A percentile compares a stretch with the other conserved stretches of the same genome.
Evolutionary conservation across 257 asterid species (phyloP).

Genomic region (Solanum tacnaense): DNA sequence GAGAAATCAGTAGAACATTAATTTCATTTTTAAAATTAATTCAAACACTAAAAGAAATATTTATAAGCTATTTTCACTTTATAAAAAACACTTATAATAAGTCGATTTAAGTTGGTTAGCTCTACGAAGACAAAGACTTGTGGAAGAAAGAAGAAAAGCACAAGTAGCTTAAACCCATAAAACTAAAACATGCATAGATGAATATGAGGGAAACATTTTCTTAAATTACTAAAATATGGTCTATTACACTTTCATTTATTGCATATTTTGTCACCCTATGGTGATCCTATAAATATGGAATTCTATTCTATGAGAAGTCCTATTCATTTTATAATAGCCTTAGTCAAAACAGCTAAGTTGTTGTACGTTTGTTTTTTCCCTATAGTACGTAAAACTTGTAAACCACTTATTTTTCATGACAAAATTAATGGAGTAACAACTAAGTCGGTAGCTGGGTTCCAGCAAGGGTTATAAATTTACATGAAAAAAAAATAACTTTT

Average conservation of each 20-base stretch:
- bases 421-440: neutral
- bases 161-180: neutral
- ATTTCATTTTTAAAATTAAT: too few species aligned
- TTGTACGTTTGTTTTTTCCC: neutral
- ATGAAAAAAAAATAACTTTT: too few species aligned
- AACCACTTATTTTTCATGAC: neutral
- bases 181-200: neutral
- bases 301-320: neutral
- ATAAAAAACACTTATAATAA: too few species aligned
- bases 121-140: fast-evolving
- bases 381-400: neutral
- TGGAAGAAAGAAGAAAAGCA: neutral
- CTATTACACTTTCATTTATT: neutral
- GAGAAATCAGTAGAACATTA: neutral
- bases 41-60: neutral
- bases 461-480: too few species aligned
- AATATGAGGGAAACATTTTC: neutral
- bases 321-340: neutral
- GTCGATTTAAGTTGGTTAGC: neutral
- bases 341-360: neutral
- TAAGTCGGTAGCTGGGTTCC: too few species aligned
- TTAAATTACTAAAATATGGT: neutral
- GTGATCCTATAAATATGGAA: neutral
- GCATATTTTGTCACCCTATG: neutral
- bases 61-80: too few species aligned